These are phyloP conservation scores for Laburnicola sp. DNA, from an alignment of 2,329 filamentous ascomycete species.

Conservation along the genomic window DNA sequence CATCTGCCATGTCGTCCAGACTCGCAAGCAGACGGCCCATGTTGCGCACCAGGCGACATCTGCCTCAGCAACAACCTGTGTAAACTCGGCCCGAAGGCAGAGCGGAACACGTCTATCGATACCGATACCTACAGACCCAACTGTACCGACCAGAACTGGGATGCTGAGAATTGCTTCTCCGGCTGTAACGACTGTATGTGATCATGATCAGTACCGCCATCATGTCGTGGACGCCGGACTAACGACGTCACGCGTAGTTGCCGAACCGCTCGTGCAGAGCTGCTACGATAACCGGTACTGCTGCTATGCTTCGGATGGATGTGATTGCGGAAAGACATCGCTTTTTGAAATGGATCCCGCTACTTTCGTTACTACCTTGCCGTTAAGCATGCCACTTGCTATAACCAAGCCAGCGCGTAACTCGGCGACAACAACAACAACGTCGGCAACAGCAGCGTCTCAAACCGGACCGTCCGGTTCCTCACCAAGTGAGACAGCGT, in stretches of 20 bases:
- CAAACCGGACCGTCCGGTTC: not conserved
- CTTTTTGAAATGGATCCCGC: constrained; percentile 10
- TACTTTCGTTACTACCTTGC: constrained; percentile 11
- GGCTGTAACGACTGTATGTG: constrained; percentile 8
- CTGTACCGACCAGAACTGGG: constrained; percentile 12
- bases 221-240: not conserved
- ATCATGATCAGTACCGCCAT: not conserved
- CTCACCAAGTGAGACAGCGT: not conserved
- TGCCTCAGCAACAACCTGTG: constrained; percentile 14
- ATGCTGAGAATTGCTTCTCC: constrained; percentile 6
- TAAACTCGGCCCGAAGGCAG: constrained; percentile 3
- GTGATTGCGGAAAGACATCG: constrained; percentile 7
- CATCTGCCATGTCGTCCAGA: constrained; percentile 5
- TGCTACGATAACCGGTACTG: constrained; percentile 13
- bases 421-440: constrained; percentile 4
- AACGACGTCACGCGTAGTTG: not conserved
- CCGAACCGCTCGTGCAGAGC: constrained; percentile 7
- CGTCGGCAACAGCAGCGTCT: not conserved
- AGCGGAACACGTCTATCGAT: not conserved
- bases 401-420: constrained; percentile 2
- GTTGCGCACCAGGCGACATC: constrained; percentile 6
- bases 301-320: constrained; percentile 7
- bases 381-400: constrained; percentile 2
- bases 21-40: constrained; percentile 5
- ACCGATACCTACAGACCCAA: constrained; percentile 6